Evolutionary conservation across 2,329 filamentous ascomycete genomes (phyloP), one percentile per base, ranked within the genome.

Genomic region (Lizonia empirigonia): DNA sequence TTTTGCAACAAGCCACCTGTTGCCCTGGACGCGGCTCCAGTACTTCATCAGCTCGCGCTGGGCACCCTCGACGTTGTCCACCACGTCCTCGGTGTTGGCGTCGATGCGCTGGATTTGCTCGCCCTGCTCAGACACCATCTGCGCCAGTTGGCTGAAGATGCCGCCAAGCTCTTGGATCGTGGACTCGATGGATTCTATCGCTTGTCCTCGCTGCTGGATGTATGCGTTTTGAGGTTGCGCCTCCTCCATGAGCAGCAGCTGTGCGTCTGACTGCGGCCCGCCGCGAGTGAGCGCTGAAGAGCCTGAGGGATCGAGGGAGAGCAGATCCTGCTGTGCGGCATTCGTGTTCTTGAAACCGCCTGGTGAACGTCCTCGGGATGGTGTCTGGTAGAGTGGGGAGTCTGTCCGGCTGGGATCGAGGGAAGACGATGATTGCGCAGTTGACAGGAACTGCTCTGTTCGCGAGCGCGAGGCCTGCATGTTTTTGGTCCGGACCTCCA

Each of bases 51-150:
- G 73, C 75, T 99, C 93, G 57, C 92, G 83, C 72, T 99, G 94
- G 5, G 94, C 94, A 15, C 94, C 94, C 68, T 96, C 85, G n/a
- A 99, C 93, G 65, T 99, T 99, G 68, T 97, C 93, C 46, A 99
- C 93, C 5, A 99, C 91, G 64, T 97, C 92, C 69, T 99, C 94
- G 1, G 93, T 97, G 74, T 97, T 97, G 59, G 93, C 93, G 67
- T 97, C 93, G 68, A 97, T 97, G 40, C 93, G 83, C 75, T 97
- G 91, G 60, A 99, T 96, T 88, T 96, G 96, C 75, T 97, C 94
- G 55, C 90, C 91, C 76, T 99, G 94, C 73, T 99, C 93, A 47
- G 89, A 91, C 23, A 99, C 94, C 94, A 99, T 97, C 61, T 90
- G 87, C 27, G 94, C 93, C 40, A 99, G 78, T 74, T 99, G 93